Conservation (phyloP, 495 filamentous ascomycete species). For the Peziza echinospora region DNA sequence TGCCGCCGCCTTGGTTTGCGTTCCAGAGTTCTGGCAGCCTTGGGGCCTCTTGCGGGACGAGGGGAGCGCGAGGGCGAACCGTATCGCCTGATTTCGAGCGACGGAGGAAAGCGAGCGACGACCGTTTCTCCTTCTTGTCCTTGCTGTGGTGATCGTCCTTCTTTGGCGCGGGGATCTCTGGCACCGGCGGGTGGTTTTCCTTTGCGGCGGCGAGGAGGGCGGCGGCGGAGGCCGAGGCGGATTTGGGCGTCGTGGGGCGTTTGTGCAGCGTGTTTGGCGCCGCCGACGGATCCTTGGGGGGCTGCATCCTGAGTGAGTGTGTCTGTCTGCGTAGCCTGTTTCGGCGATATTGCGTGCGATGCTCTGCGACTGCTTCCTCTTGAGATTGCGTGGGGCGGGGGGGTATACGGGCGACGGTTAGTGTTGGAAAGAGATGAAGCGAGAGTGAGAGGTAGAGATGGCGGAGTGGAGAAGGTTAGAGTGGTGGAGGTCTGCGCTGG, state of each 20-base stretch:
- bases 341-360: too few species aligned
- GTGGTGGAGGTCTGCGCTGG: too few species aligned
- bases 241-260: conserved; percentile 9
- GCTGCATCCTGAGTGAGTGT: background rate
- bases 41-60: conserved; percentile 34
- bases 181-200: conserved; percentile 7
- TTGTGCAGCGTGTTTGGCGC: conserved; percentile 4
- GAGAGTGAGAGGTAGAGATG: too few species aligned
- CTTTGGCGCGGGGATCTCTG: conserved; percentile 1
- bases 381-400: too few species aligned
- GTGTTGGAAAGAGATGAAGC: too few species aligned
- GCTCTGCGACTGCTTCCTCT: too few species aligned
- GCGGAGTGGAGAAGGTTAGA: too few species aligned
- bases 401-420: too few species aligned
- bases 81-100: conserved; percentile 58
- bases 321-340: too few species aligned
- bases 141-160: conserved; percentile 4
- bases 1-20: conserved; percentile 19
- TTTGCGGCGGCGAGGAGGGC: conserved; percentile 5
- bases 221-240: background rate
- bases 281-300: background rate
- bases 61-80: conserved; percentile 39
- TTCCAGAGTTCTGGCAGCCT: conserved; percentile 57
- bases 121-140: conserved; percentile 19
- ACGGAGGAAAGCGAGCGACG: conserved; percentile 44